Conservation (phyloP, 2,329 filamentous ascomycete genomes). For the Cladosporium sp. region DNA sequence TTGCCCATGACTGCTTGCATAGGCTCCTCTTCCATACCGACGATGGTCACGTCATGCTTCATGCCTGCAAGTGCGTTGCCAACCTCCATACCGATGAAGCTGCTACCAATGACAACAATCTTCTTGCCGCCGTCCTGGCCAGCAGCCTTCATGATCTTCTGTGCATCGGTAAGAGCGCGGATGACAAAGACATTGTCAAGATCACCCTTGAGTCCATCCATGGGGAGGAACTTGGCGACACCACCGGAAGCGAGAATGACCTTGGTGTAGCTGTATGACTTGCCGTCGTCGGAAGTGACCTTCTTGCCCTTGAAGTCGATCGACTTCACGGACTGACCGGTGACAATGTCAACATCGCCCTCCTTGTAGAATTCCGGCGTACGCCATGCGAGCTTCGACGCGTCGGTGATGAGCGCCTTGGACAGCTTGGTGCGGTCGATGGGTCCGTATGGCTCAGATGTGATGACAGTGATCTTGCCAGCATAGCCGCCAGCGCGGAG, state of each 20-base stretch:
- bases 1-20: conserved; percentile 82
- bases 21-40: conserved; percentile 84
- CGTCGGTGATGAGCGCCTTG: conserved; percentile 82
- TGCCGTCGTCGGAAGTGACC: conserved; percentile 70
- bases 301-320: conserved; percentile 73
- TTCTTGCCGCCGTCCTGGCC: conserved; percentile 80
- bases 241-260: conserved; percentile 88
- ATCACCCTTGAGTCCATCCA: conserved; percentile 76
- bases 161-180: conserved; percentile 69
- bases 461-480: conserved; percentile 77
- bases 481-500: conserved; percentile 77
- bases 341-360: conserved; percentile 52
- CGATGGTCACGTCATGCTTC: conserved; percentile 77
- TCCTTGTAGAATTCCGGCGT: conserved; percentile 71
- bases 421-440: conserved; percentile 95
- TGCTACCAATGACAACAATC: conserved; percentile 84
- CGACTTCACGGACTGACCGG: conserved; percentile 58
- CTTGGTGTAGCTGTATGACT: conserved; percentile 74
- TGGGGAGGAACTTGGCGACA: conserved; percentile 66
- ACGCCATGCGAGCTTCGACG: conserved; percentile 72
- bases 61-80: conserved; percentile 71
- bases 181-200: conserved; percentile 84
- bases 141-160: conserved; percentile 73
- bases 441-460: conserved; percentile 73
- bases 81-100: conserved; percentile 98